Evolutionary conservation across 208 protist genomes (phyloP).

Genomic region (Crithidia brevicula): DNA sequence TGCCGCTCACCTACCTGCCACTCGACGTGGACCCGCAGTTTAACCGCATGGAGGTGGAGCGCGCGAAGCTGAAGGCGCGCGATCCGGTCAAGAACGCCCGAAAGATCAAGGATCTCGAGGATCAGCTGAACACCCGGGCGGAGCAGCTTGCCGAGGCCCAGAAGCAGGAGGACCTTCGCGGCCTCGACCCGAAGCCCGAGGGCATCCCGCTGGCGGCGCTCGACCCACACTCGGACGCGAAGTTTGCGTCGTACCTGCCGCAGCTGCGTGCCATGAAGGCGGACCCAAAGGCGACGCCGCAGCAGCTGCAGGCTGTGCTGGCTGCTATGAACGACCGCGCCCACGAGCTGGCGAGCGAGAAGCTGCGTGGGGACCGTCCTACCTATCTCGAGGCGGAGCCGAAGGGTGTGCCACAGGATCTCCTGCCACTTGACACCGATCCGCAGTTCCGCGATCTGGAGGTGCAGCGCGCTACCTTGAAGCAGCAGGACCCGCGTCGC

Average conservation of each 20-base stretch:
- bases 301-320: conserved; percentile 43
- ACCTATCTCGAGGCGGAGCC: conserved; percentile 58
- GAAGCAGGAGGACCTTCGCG: conserved; percentile 71
- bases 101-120: conserved; percentile 69
- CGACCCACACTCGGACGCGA: conserved; percentile 55
- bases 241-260: conserved; percentile 53
- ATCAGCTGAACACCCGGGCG: conserved; percentile 66
- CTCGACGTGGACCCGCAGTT: conserved; percentile 69
- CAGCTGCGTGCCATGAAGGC: conserved; percentile 61
- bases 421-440: conserved; percentile 74
- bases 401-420: conserved; percentile 62
- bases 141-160: conserved; percentile 65
- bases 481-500: conserved; percentile 59
- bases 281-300: conserved; percentile 35
- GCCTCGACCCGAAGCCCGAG: conserved; percentile 57
- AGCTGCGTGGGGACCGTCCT: conserved; percentile 54
- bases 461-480: conserved; percentile 61
- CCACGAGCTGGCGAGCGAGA: conserved; percentile 64
- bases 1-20: conserved; percentile 59
- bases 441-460: conserved; percentile 62
- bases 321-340: conserved; percentile 68
- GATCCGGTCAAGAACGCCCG: conserved; percentile 57
- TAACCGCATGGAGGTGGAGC: conserved; percentile 70
- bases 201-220: conserved; percentile 62
- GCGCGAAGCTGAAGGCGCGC: conserved; percentile 61